Percentiles rank a stretch among this genome's conserved stretches.
phyloP scores from a whole-genome alignment of 1,139 yeast species.

The Pichia sp. region DNA sequence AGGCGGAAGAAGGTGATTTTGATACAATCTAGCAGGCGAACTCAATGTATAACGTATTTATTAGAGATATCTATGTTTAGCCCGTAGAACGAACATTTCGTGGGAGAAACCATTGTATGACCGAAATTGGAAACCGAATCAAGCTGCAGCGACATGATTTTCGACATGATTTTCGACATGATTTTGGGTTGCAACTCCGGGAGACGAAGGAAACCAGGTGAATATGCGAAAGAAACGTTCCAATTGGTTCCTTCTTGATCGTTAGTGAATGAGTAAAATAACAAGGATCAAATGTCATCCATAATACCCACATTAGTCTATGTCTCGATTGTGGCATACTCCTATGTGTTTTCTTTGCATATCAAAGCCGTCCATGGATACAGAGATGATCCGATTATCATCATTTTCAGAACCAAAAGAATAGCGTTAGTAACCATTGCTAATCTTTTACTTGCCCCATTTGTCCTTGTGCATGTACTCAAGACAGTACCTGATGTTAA shows the following conservation, averaged over 20 bases:
- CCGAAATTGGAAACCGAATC: background rate
- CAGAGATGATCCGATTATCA: constrained; percentile 43
- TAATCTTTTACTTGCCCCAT: constrained; percentile 32
- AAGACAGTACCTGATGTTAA: constrained; percentile 13
- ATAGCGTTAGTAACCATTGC: constrained; percentile 28
- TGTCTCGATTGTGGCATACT: constrained; percentile 32
- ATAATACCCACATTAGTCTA: constrained; percentile 7
- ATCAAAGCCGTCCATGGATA: constrained; percentile 33
- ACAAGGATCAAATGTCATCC: background rate
- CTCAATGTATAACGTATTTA: background rate
- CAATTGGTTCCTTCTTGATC: too few relatives aligned
- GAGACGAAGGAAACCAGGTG: background rate
- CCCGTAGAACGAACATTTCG: background rate
- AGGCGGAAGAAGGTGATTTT: background rate
- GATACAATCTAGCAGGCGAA: background rate
- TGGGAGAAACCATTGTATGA: background rate
- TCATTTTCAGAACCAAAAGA: constrained; percentile 34
- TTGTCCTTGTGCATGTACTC: constrained; percentile 19
- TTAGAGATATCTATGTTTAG: too few relatives aligned
- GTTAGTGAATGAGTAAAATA: background rate
- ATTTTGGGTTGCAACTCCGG: background rate
- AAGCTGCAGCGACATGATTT: constrained; percentile 1
- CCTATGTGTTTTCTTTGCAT: constrained; percentile 41
- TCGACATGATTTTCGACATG: background rate
- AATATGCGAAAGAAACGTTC: background rate